These are phyloP conservation scores for Laguncularia racemosa DNA, from an alignment of 345 rosid genomes.

Conservation along the genomic window DNA sequence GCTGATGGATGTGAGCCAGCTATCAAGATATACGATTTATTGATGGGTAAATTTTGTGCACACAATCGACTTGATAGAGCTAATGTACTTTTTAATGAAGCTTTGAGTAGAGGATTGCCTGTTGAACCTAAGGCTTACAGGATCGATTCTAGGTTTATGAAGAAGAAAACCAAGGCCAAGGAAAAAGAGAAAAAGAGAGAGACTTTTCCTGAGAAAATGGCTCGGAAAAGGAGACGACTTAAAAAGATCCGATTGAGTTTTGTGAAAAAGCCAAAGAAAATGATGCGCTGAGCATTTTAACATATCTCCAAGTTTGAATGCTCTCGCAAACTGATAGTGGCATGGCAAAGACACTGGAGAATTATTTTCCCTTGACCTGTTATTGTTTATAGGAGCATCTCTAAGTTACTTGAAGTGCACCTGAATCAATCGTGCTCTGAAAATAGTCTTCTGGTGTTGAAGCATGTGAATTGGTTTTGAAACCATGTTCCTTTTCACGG, in stretches of 20 bases:
- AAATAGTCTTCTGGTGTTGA: too few relatives aligned
- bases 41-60: slow-evolving; percentile 69
- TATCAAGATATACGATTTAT: slow-evolving; percentile 68
- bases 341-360: background rate
- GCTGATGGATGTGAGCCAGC: slow-evolving; percentile 66
- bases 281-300: slow-evolving; percentile 34
- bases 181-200: slow-evolving; percentile 78
- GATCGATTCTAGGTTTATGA: slow-evolving; percentile 54
- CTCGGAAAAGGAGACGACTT: slow-evolving; percentile 74
- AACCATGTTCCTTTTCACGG: too few relatives aligned
- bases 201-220: slow-evolving; percentile 93
- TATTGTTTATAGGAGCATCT: too few relatives aligned
- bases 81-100: slow-evolving; percentile 67
- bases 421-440: too few relatives aligned
- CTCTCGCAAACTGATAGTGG: background rate
- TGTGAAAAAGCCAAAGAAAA: slow-evolving; percentile 69
- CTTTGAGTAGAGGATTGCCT: slow-evolving; percentile 47
- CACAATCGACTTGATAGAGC: slow-evolving; percentile 68
- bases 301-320: background rate
- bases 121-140: slow-evolving; percentile 68
- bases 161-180: slow-evolving; percentile 44
- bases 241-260: slow-evolving; percentile 82
- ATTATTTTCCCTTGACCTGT: background rate
- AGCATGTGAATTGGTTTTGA: too few relatives aligned
- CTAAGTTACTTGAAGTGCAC: too few relatives aligned